Conservation (phyloP, 306 rosid species). For the Dalbergia cochinchinensis region DNA sequence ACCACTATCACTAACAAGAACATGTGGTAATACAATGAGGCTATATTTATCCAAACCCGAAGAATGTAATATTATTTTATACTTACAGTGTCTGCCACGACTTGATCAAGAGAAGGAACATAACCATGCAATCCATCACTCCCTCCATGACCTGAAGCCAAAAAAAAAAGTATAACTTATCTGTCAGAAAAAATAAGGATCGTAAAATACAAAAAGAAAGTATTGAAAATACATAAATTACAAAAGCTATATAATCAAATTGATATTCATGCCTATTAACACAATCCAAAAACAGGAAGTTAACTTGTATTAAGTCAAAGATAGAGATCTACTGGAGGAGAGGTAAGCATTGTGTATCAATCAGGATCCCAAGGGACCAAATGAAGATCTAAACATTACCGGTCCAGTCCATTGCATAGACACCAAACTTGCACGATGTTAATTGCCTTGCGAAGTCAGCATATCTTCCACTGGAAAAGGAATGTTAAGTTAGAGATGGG, state of each 20-base stretch:
- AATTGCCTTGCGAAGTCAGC: constrained; percentile 82
- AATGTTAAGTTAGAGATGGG: constrained; percentile 36
- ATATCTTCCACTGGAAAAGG: constrained; percentile 90
- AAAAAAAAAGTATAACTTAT: constrained; percentile 32
- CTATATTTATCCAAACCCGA: background rate
- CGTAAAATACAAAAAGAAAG: constrained; percentile 1
- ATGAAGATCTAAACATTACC: constrained; percentile 54
- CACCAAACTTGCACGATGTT: constrained; percentile 85
- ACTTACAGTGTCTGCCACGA: constrained; percentile 96
- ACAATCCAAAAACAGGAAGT: constrained; percentile 1
- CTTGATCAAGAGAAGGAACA: constrained; percentile 97
- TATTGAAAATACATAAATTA: background rate
- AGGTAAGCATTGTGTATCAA: background rate
- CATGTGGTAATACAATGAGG: background rate
- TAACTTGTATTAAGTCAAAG: background rate
- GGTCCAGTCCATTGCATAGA: constrained; percentile 99
- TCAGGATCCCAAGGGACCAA: constrained; percentile 12
- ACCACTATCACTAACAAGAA: background rate
- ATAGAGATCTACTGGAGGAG: constrained; percentile 2
- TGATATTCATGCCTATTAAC: constrained; percentile 1
- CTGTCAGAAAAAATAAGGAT: background rate
- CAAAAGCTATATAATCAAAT: background rate
- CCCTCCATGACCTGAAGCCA: constrained; percentile 91
- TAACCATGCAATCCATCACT: constrained; percentile 99
- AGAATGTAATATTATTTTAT: background rate